Percentiles rank a stretch among this genome's conserved stretches.
These are phyloP conservation scores for Wallacemonas sp. DNA, from an alignment of 208 protist genomes.

Conservation along the genomic window DNA sequence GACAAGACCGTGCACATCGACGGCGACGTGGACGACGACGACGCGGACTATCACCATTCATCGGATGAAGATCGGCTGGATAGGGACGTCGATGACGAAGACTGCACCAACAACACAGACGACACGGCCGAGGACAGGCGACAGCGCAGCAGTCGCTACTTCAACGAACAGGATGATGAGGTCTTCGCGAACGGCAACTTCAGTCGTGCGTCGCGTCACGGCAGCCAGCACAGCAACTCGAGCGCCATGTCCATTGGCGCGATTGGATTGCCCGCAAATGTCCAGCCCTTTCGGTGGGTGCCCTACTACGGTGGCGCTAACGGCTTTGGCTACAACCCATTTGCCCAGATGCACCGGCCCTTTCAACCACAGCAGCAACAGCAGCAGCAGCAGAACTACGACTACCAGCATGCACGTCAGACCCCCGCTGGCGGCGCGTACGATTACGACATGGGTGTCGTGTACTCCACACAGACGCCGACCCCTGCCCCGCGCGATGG, in stretches of 20 bases:
- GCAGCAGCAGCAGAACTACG: background rate
- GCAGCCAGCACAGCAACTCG: slow-evolving; percentile 16
- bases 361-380: background rate
- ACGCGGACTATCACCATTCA: slow-evolving; percentile 20
- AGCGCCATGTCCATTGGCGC: slow-evolving; percentile 31
- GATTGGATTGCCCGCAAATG: slow-evolving; percentile 22
- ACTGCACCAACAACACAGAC: background rate
- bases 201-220: background rate
- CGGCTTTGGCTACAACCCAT: slow-evolving; percentile 34
- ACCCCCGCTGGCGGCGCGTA: background rate
- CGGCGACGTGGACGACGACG: slow-evolving; percentile 6
- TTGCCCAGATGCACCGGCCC: background rate
- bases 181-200: slow-evolving; percentile 1
- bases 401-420: background rate
- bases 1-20: no score
- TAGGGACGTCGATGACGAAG: background rate
- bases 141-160: slow-evolving; percentile 11
- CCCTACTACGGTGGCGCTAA: slow-evolving; percentile 27
- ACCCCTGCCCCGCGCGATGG: no score
- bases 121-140: background rate
- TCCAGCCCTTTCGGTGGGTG: slow-evolving; percentile 44
- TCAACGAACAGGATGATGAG: slow-evolving; percentile 9
- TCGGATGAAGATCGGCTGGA: no score
- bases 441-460: slow-evolving; percentile 9
- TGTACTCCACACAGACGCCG: no score